A percentile compares a stretch with the other conserved stretches of the same genome.
Conservation (phyloP, 176 grass and related monocot species). For the Ampelocalamus luodianensis region DNA sequence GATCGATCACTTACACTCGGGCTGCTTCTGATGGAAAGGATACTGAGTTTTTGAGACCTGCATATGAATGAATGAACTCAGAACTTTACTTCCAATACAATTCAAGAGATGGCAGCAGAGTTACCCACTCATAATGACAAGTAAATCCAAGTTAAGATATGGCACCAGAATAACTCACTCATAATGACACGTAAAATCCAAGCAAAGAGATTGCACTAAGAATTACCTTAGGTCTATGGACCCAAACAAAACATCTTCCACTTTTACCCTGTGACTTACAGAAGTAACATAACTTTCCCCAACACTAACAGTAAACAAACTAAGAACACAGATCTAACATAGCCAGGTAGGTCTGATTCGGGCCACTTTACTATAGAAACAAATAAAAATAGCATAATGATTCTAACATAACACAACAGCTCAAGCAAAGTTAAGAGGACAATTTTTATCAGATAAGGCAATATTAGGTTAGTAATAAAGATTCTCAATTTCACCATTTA, state of each 20-base stretch:
- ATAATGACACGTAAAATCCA: constrained; percentile 21
- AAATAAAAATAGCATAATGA: not conserved
- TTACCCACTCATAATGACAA: not conserved
- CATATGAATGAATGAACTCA: constrained; percentile 40
- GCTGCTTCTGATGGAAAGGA: constrained; percentile 78
- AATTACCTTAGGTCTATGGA: constrained; percentile 16
- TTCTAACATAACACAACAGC: not conserved
- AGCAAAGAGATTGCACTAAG: not conserved
- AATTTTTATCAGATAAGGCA: not conserved
- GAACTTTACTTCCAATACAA: constrained; percentile 8
- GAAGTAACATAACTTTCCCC: not conserved
- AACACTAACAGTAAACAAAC: not conserved
- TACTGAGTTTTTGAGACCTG: constrained; percentile 66
- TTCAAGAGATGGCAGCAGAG: not conserved
- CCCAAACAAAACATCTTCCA: not conserved
- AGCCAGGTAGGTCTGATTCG: not conserved
- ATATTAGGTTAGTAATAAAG: not conserved
- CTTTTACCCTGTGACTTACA: not conserved
- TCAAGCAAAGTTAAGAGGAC: not conserved
- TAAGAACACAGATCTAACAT: constrained; percentile 2
- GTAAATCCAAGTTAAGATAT: not conserved
- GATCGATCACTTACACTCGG: constrained; percentile 62
- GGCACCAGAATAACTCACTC: not conserved
- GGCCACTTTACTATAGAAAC: not conserved
- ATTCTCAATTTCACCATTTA: not conserved